Evolutionary conservation across 441 rosid species (phyloP).

Genomic region (Jatropha podagrica): DNA sequence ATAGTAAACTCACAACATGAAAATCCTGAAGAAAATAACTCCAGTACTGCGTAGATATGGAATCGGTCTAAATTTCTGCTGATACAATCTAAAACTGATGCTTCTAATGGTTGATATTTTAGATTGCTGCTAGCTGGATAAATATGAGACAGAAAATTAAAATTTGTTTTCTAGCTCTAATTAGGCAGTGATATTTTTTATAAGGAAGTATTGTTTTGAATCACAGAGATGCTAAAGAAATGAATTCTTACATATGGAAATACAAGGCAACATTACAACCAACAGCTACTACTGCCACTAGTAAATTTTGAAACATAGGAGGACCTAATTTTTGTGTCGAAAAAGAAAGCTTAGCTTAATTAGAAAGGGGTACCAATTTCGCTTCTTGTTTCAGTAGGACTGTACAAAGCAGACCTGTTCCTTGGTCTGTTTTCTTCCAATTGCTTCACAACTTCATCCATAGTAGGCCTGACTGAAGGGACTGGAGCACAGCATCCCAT

Average conservation of each 20-base stretch:
- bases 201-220: slow-evolving; percentile 17
- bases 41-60: no score
- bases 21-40: no score
- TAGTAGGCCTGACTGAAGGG: slow-evolving; percentile 80
- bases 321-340: slow-evolving; percentile 16
- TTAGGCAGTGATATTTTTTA: background rate
- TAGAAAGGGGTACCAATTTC: slow-evolving; percentile 73
- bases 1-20: no score
- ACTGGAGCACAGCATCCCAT: slow-evolving; percentile 99
- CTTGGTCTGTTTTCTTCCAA: slow-evolving; percentile 95
- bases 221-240: slow-evolving; percentile 17
- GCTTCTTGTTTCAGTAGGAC: slow-evolving; percentile 87
- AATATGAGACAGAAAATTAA: no score
- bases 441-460: slow-evolving; percentile 97
- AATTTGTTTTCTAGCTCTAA: no score
- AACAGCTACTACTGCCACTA: slow-evolving; percentile 19
- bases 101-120: no score
- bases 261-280: slow-evolving; percentile 10
- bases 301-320: slow-evolving; percentile 12
- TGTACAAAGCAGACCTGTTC: slow-evolving; percentile 89
- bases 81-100: no score
- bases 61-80: no score
- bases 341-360: slow-evolving; percentile 26
- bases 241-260: slow-evolving; percentile 11
- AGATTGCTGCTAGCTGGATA: no score